These are phyloP conservation scores for Aureococcus anophagefferens DNA, from an alignment of 108 stramenopile species.

Conservation along the genomic window DNA sequence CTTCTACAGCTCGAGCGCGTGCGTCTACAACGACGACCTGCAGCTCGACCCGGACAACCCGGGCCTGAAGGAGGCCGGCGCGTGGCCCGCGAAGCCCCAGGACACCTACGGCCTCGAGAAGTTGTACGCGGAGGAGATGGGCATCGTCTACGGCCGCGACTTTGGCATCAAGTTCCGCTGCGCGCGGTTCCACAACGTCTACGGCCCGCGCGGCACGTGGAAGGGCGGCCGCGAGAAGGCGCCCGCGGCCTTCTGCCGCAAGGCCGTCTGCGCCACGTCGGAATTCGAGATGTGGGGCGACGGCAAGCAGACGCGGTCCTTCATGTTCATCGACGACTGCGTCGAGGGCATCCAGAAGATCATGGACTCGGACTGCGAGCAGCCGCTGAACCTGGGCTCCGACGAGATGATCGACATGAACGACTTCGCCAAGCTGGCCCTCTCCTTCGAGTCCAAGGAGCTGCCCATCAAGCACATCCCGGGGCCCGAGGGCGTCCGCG, in stretches of 20 bases:
- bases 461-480: constrained; percentile 93
- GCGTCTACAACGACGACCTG: constrained; percentile 98
- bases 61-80: constrained; percentile 83
- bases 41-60: constrained; percentile 93
- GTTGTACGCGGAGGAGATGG: constrained; percentile 98
- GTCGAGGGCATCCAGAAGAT: constrained; percentile 89
- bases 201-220: constrained; percentile 95
- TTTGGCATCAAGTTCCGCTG: constrained; percentile 78
- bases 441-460: constrained; percentile 74
- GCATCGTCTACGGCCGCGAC: constrained; percentile 89
- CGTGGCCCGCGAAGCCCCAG: constrained; percentile 99
- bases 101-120: constrained; percentile 99
- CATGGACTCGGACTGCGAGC: constrained; percentile 80
- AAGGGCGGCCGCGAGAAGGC: constrained; percentile 98
- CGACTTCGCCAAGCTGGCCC: constrained; percentile 82
- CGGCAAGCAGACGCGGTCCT: constrained; percentile 93
- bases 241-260: constrained; percentile 97
- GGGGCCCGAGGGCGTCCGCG: constrained; percentile 95
- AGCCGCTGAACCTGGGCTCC: constrained; percentile 88
- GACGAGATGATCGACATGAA: constrained; percentile 96
- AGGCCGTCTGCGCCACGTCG: constrained; percentile 76
- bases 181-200: constrained; percentile 93
- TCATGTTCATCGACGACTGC: constrained; percentile 98
- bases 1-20: constrained; percentile 91
- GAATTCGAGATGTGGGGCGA: constrained; percentile 89